Evolutionary conservation across 2,329 filamentous ascomycete genomes (phyloP).

Genomic region (Phialophora expanda): DNA sequence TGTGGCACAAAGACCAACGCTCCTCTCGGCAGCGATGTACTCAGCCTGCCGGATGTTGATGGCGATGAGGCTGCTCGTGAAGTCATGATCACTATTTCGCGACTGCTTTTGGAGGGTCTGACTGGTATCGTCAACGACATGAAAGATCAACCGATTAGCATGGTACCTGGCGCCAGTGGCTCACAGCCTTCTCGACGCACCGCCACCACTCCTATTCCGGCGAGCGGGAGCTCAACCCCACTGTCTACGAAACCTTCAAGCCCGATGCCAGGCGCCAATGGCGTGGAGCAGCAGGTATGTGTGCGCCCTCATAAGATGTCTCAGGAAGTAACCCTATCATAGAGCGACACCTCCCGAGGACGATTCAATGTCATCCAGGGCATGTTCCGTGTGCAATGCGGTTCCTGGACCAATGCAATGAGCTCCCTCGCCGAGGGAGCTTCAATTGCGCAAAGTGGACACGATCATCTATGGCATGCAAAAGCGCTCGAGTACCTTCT

Average conservation of each 20-base stretch:
- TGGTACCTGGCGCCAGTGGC: slow-evolving; percentile 28
- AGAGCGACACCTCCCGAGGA: slow-evolving; percentile 34
- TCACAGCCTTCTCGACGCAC: slow-evolving; percentile 18
- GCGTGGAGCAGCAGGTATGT: slow-evolving; percentile 23
- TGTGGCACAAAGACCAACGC: slow-evolving; percentile 10
- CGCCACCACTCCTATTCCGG: slow-evolving; percentile 15
- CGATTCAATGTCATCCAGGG: slow-evolving; percentile 35
- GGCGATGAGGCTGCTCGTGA: slow-evolving; percentile 18
- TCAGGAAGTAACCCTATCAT: slow-evolving; percentile 5
- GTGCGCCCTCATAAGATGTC: background rate
- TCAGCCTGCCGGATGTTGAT: slow-evolving; percentile 22
- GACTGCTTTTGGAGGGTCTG: slow-evolving; percentile 6
- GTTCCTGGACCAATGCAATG: slow-evolving; percentile 86
- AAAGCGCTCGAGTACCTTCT: slow-evolving; percentile 90
- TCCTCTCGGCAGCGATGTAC: slow-evolving; percentile 6
- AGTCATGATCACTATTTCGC: slow-evolving; percentile 23
- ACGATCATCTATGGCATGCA: slow-evolving; percentile 96
- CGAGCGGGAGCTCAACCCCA: slow-evolving; percentile 20
- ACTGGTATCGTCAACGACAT: slow-evolving; percentile 20
- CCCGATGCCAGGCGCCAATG: slow-evolving; percentile 16
- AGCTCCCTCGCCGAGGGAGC: slow-evolving; percentile 83
- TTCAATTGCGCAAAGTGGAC: slow-evolving; percentile 73
- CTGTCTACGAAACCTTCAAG: slow-evolving; percentile 21
- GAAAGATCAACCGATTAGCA: slow-evolving; percentile 32
- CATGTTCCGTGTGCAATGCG: slow-evolving; percentile 68